Conservation (phyloP, 176 grass and related monocot species). For the Secale cereale region DNA sequence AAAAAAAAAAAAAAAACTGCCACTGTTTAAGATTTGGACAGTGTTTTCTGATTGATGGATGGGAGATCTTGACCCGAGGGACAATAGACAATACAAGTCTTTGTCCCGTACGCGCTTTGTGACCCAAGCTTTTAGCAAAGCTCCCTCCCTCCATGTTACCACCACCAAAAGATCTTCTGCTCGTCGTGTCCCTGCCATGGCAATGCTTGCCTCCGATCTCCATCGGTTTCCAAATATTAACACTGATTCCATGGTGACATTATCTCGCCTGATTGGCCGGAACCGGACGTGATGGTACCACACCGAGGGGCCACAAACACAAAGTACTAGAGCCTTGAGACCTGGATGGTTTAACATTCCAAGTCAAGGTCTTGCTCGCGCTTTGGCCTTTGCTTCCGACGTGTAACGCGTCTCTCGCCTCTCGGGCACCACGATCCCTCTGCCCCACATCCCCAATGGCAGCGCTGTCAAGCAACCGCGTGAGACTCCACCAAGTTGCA, state of each 20-base stretch:
- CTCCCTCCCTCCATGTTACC: no score
- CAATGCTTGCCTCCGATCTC: background rate
- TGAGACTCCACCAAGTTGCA: background rate
- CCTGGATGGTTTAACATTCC: no score
- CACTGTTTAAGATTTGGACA: background rate
- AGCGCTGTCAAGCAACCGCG: slow-evolving; percentile 36
- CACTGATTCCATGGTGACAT: no score
- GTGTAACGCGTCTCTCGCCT: slow-evolving; percentile 20
- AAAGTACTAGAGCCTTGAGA: no score
- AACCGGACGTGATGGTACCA: background rate
- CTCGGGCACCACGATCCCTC: background rate
- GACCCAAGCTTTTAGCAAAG: background rate
- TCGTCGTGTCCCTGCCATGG: background rate
- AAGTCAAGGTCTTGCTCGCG: background rate
- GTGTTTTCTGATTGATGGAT: background rate
- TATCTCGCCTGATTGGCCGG: background rate
- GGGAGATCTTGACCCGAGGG: background rate
- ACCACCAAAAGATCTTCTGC: background rate
- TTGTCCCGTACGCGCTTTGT: background rate
- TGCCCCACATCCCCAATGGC: background rate
- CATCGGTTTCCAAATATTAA: background rate
- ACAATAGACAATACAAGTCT: background rate
- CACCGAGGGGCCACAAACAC: background rate
- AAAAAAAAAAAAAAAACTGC: no score
- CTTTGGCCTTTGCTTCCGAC: background rate